Conservation (phyloP, 1,284 basidiomycete genomes). For the Apiotrichum akiyoshidainum region DNA sequence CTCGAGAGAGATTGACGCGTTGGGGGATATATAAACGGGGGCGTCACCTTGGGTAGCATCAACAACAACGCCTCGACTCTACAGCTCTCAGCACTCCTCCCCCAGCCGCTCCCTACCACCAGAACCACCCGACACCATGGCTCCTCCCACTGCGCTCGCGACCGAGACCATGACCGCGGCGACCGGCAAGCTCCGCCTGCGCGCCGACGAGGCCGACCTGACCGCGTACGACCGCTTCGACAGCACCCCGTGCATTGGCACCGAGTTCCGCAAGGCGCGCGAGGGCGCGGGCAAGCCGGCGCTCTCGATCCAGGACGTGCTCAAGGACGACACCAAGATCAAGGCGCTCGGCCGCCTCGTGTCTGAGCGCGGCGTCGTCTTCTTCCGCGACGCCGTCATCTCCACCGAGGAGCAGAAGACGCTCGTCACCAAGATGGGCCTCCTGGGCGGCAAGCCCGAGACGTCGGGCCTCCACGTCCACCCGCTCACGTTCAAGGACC, state of each 20-base stretch:
- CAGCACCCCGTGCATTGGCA: constrained; percentile 39
- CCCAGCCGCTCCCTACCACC: too few relatives aligned
- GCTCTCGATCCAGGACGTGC: constrained; percentile 29
- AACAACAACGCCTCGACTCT: too few relatives aligned
- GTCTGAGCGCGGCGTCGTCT: constrained; percentile 65
- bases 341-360: constrained; percentile 48
- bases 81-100: too few relatives aligned
- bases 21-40: too few relatives aligned
- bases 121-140: too few relatives aligned
- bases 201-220: constrained; percentile 10
- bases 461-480: constrained; percentile 61
- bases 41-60: too few relatives aligned
- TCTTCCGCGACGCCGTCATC: constrained; percentile 61
- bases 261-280: constrained; percentile 42
- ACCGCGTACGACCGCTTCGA: constrained; percentile 33
- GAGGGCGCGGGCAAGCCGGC: constrained; percentile 22
- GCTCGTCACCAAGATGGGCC: constrained; percentile 56
- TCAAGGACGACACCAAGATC: constrained; percentile 30
- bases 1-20: too few relatives aligned
- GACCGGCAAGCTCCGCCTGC: neutral
- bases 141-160: constrained; percentile 8
- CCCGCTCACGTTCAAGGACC: constrained; percentile 58
- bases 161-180: constrained; percentile 3
- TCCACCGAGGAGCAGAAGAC: constrained; percentile 53
- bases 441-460: constrained; percentile 58